Evolutionary conservation across 2,329 filamentous ascomycete genomes (phyloP), one percentile per base, ranked within the genome.

Genomic region (Diatrype stigma): DNA sequence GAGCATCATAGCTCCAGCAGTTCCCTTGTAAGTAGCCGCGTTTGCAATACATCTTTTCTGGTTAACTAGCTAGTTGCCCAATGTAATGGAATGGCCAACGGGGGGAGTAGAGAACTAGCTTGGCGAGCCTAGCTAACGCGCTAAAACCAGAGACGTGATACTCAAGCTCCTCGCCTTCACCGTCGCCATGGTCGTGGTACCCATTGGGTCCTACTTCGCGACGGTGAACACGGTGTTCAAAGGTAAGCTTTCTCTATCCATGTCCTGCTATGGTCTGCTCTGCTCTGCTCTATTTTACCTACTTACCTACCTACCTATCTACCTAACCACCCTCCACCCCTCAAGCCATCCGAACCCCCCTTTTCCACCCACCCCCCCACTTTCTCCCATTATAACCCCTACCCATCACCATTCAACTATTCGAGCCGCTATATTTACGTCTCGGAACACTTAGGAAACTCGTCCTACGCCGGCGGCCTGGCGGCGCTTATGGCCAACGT

Each of bases 401-500:
- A n/a, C n/a, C n/a, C n/a, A n/a, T n/a, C n/a, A n/a, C n/a, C n/a
- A n/a, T n/a, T n/a, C n/a, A n/a, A n/a, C n/a, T n/a, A n/a, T n/a
- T n/a, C n/a, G n/a, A n/a, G n/a, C n/a, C n/a, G n/a, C n/a, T n/a
- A n/a, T n/a, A n/a, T n/a, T n/a, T n/a, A n/a, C n/a, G n/a, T n/a
- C 51, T 51, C 8, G 49, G 30, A 45, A 19, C 11, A 5, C 21
- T 45, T 51, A 96, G 93, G 91, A 59, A 96, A 96, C 70, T 81
- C 90, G 14, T 96, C 92, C 2, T 93, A 85, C 61, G 90, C 92
- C 3, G 94, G 92, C 14, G 91, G 84, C 1, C 75, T 88, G 32
- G 94, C 94, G 1, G 94, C 94, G 19, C 73, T 97, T 47, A 84
- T 95, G 68, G 94, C 94, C 12, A 99, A 99, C 62, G 81, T 95